Base-by-base conservation (phyloP, 169 alveolate genomes). In the Eimeria necatrix region DNA sequence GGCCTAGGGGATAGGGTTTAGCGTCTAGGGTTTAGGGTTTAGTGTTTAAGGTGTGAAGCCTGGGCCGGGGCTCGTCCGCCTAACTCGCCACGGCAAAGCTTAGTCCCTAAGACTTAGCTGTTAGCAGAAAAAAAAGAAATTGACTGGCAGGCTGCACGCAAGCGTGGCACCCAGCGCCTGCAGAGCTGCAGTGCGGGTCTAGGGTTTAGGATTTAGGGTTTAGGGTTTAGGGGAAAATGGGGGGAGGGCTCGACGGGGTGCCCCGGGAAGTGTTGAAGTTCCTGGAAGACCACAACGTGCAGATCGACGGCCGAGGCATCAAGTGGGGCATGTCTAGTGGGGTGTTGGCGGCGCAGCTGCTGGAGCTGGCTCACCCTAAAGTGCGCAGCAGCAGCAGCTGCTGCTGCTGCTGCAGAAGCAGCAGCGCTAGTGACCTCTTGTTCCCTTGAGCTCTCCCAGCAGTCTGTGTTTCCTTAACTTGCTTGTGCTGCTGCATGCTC, bases 241-340 rank as follows among this genome's bases (percentile, higher is more conserved):
- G 78, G 78, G 78, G 78, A n/a, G 78, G 78, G 14, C n/a, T 68
- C 32, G 78, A 68, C 32, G 78, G 78, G 14, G 78, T 68, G n/a
- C 78, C 78, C 78, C 78, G 78, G 78, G 78, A 68, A n/a, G 78
- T 68, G 12, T 24, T 68, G 46, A 68, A 68, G 78, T 68, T 16
- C 41, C 32, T 68, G 78, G 41, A n/a, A 14, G 78, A 3, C 78
- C n/a, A 8, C 32, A 68, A 68, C 2, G 78, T 68, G n/a, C 78
- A 12, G n/a, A 7, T 68, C 32, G n/a, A 16, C 14, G 46, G 78
- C 46, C 78, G 46, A 1, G 14, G 32, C 32, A 12, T 68, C 9
- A 68, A 68, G 78, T 68, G 78, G 78, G 78, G n/a, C n/a, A 68
- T 68, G 78, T 16, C 78, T n/a, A 68, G 78, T 24, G 78, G 78